Percentiles rank a stretch among this genome's conserved stretches.
Conservation (phyloP, 1,284 basidiomycete genomes). For the Erythrobasidium hasegawianum region DNA sequence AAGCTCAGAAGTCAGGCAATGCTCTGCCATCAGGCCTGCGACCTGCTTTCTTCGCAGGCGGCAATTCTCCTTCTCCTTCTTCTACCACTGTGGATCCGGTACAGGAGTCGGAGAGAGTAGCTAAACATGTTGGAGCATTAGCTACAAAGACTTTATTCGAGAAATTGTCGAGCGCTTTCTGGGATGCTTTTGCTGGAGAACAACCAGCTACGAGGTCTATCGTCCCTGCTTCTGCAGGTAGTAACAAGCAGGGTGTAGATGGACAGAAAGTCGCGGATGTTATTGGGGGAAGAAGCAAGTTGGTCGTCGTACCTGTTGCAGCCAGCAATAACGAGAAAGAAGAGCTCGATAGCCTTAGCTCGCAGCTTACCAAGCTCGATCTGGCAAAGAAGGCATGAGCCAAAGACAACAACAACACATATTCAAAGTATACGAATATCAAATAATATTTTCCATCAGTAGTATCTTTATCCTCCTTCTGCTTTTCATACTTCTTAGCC, state of each 20-base stretch:
- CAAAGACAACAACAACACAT: no score
- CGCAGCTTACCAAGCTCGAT: not conserved
- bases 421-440: no score
- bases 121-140: slow-evolving; percentile 42
- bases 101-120: slow-evolving; percentile 24
- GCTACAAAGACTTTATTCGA: slow-evolving; percentile 50
- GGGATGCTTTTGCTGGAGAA: slow-evolving; percentile 50
- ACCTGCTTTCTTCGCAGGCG: slow-evolving; percentile 44
- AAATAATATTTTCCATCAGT: no score
- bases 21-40: slow-evolving; percentile 38
- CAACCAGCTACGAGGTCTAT: slow-evolving; percentile 5
- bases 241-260: no score
- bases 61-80: slow-evolving; percentile 37
- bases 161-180: slow-evolving; percentile 51
- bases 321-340: slow-evolving; percentile 2
- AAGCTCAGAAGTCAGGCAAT: not conserved
- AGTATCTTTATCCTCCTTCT: no score
- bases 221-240: no score
- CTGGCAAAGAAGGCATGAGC: not conserved
- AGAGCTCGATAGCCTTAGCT: not conserved
- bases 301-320: slow-evolving; percentile 48
- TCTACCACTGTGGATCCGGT: slow-evolving; percentile 7
- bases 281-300: slow-evolving; percentile 49
- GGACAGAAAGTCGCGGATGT: slow-evolving; percentile 52
- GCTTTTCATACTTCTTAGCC: no score